A percentile compares a stretch with the other conserved stretches of the same genome.
Evolutionary conservation across 805 yeast genomes (phyloP).

Genomic region (Candida loeiensis): DNA sequence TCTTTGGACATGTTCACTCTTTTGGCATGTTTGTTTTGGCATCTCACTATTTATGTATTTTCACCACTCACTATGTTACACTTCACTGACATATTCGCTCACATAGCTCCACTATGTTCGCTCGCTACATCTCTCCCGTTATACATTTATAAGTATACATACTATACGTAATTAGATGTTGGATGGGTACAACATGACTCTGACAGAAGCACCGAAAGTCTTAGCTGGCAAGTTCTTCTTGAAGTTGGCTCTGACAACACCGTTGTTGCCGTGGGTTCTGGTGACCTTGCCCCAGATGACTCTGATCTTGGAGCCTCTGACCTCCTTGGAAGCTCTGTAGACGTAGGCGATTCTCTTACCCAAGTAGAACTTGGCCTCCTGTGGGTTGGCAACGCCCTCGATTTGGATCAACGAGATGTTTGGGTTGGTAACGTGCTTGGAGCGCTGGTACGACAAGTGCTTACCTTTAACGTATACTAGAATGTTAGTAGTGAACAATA

Average conservation of each 20-base stretch:
- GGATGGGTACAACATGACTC: slow-evolving; percentile 99
- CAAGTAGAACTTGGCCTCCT: slow-evolving; percentile 98
- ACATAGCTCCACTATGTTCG: no score
- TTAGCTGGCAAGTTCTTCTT: slow-evolving; percentile 98
- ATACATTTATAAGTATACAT: slow-evolving; percentile 12
- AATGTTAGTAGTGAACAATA: slow-evolving; percentile 29
- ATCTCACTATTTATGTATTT: no score
- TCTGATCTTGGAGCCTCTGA: slow-evolving; percentile 98
- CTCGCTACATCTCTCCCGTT: slow-evolving; percentile 4
- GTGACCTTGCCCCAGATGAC: slow-evolving; percentile 99
- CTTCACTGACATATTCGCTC: no score
- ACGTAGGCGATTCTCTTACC: slow-evolving; percentile 99
- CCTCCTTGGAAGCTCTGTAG: slow-evolving; percentile 97
- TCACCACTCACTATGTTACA: no score
- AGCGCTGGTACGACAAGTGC: slow-evolving; percentile 99
- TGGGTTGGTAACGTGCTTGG: slow-evolving; percentile 97
- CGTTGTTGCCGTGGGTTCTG: slow-evolving; percentile 98
- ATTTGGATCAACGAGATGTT: slow-evolving; percentile 93
- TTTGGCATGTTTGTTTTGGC: no score
- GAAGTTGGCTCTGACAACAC: slow-evolving; percentile 98
- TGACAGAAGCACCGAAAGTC: slow-evolving; percentile 99
- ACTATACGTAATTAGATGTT: slow-evolving; percentile 69
- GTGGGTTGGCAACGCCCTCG: slow-evolving; percentile 89
- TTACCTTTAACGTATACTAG: slow-evolving; percentile 99
- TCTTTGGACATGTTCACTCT: no score